phyloP scores from a whole-genome alignment of 768 basidiomycete genomes.

The Lyophyllum atratum region DNA sequence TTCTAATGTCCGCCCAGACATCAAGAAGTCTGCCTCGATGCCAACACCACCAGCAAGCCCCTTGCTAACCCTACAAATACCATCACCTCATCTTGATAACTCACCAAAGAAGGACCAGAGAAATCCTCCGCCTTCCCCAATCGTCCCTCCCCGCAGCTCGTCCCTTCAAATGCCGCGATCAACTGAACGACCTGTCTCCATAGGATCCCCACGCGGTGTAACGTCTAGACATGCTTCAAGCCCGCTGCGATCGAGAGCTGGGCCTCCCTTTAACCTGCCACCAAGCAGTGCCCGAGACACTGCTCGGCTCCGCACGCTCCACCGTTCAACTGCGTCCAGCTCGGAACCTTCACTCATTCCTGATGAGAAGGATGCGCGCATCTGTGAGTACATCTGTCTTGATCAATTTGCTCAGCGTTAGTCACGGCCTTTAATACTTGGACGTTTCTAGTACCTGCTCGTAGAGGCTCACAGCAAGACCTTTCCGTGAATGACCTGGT shows the following conservation, averaged over 20 bases:
- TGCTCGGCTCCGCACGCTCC: conserved; percentile 59
- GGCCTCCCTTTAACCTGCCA: conserved; percentile 27
- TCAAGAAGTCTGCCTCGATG: conserved; percentile 16
- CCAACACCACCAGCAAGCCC: conserved; percentile 23
- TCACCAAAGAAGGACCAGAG: conserved; percentile 20
- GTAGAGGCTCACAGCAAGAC: conserved; percentile 53
- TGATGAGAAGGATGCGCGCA: conserved; percentile 47
- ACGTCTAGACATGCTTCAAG: conserved; percentile 39
- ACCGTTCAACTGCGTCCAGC: conserved; percentile 72
- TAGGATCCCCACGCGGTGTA: conserved; percentile 33
- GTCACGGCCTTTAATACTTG: background rate
- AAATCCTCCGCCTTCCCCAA: conserved; percentile 26
- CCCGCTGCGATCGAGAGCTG: conserved; percentile 46
- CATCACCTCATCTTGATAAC: conserved; percentile 24
- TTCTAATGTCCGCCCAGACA: conserved; percentile 22
- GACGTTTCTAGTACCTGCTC: conserved; percentile 23
- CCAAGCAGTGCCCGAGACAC: conserved; percentile 31
- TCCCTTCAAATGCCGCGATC: conserved; percentile 45
- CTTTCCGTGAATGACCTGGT: conserved; percentile 51
- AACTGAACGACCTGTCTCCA: conserved; percentile 23
- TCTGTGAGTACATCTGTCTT: conserved; percentile 38
- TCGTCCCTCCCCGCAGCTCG: conserved; percentile 51
- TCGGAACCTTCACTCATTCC: conserved; percentile 83
- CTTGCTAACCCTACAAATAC: conserved; percentile 31
- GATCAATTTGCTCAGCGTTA: background rate